Conservation (phyloP, 2,329 filamentous ascomycete species). For the Stachybotrys chartarum region DNA sequence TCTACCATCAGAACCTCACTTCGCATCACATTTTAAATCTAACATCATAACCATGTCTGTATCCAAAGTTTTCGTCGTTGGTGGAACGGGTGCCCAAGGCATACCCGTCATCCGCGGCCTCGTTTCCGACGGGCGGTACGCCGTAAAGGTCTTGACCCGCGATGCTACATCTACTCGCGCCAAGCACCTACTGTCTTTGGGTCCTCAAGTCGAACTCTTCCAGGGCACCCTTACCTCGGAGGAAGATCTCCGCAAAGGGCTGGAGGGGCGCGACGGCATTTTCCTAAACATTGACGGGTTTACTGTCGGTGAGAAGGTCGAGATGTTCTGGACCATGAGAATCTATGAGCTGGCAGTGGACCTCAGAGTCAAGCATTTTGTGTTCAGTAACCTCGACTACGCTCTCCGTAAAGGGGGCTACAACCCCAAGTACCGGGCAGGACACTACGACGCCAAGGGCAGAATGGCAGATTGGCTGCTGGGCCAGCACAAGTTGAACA, state of each 20-base stretch:
- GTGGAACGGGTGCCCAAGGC: conserved; percentile 45
- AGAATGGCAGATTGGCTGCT: conserved; percentile 37
- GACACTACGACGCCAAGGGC: conserved; percentile 43
- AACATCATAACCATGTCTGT: neutral
- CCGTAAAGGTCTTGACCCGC: conserved; percentile 39
- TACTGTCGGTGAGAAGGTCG: conserved; percentile 20
- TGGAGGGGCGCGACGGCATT: conserved; percentile 37
- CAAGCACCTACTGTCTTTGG: conserved; percentile 29
- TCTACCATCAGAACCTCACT: neutral
- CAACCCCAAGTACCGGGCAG: conserved; percentile 34
- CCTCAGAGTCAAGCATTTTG: conserved; percentile 26
- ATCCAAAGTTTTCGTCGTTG: conserved; percentile 28
- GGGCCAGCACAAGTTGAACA: conserved; percentile 18
- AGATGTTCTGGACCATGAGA: neutral
- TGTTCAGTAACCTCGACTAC: conserved; percentile 43
- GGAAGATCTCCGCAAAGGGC: conserved; percentile 31
- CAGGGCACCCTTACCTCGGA: conserved; percentile 41
- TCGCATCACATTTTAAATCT: neutral
- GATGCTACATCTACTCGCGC: conserved; percentile 32
- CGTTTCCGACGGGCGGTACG: conserved; percentile 32
- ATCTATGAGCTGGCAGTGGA: neutral
- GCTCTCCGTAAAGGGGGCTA: conserved; percentile 39
- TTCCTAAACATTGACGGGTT: conserved; percentile 50
- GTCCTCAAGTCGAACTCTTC: conserved; percentile 36
- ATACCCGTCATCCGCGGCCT: conserved; percentile 37